Evolutionary conservation across 2,329 filamentous ascomycete species (phyloP), one percentile per base, ranked within the genome.

Genomic region (Setomelanomma holmii): DNA sequence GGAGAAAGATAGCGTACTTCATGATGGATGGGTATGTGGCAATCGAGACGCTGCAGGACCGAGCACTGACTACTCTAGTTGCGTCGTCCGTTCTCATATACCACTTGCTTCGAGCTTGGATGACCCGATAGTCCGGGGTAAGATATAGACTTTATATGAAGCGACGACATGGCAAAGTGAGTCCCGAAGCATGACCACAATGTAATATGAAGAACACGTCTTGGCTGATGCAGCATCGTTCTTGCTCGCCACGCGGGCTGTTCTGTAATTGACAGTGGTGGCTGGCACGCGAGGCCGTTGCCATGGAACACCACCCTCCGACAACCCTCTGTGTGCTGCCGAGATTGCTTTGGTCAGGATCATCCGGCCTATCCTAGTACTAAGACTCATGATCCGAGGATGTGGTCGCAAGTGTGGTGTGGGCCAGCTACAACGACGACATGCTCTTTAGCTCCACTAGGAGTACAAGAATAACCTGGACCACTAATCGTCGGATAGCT

Each of bases 1-100:
- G 65, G 16, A 72, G 48, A 35, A 67, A 23, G 39, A 68, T 61
- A 24, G 66, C 66, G 58, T 69, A 67, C 58, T 68, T 72, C 71
- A 74, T 74, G 46, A 17, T 67, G 65, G 42, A 30, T 21, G 45
- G 35, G 38, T 19, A 23, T 12, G 41, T 41, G 49, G 49, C 23
- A 44, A 40, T 55, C 17, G 19, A 51, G 47, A 59, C 27, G 24
- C 17, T 54, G 44, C 36, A 38, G 44, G 48, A 52, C 51, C 40
- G 41, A 56, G 47, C 20, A 45, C 39, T 43, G 24, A 40, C n/a
- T 16, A 10, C 36, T 53, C 36, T 20, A 21, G 43, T 33, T 38
- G 48, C 38, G 30, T 33, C 27, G 2, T 21, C 17, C 17, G 17
- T 27, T 51, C 38, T 57, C 64, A 61, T 64, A 62, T 58, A 56